These are phyloP conservation scores for Solanum piurae DNA, from an alignment of 257 asterid species.

Conservation along the genomic window DNA sequence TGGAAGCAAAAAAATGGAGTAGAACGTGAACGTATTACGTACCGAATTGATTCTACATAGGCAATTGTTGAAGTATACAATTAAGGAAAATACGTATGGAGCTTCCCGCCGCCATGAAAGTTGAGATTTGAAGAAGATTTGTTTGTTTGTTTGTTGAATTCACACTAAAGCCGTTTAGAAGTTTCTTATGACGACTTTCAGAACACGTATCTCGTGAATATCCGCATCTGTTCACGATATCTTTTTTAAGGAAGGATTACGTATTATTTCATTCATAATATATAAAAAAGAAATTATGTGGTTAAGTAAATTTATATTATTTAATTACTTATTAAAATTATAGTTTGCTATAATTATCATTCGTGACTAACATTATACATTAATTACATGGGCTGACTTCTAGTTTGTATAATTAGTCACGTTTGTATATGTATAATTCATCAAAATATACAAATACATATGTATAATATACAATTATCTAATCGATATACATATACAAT, in stretches of 20 bases:
- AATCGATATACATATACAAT: no score
- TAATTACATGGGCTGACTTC: accelerated
- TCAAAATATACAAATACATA: no score
- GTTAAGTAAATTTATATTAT: no score
- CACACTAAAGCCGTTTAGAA: background rate
- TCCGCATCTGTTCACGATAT: background rate
- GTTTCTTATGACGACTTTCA: background rate
- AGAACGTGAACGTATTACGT: background rate
- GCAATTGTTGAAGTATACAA: background rate
- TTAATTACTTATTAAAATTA: no score
- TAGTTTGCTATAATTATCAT: no score
- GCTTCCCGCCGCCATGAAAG: background rate
- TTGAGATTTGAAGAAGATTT: background rate
- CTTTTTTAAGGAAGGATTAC: no score
- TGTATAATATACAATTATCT: no score
- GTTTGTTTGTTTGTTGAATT: background rate
- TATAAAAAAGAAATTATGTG: no score
- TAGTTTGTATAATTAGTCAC: no score
- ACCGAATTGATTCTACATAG: background rate
- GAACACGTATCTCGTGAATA: background rate
- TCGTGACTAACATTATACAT: accelerated
- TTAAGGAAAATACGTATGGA: background rate
- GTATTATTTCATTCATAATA: no score
- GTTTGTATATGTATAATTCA: no score
- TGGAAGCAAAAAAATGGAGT: background rate